Conservation (phyloP, 345 rosid genomes). For the Raphanus sativus region DNA sequence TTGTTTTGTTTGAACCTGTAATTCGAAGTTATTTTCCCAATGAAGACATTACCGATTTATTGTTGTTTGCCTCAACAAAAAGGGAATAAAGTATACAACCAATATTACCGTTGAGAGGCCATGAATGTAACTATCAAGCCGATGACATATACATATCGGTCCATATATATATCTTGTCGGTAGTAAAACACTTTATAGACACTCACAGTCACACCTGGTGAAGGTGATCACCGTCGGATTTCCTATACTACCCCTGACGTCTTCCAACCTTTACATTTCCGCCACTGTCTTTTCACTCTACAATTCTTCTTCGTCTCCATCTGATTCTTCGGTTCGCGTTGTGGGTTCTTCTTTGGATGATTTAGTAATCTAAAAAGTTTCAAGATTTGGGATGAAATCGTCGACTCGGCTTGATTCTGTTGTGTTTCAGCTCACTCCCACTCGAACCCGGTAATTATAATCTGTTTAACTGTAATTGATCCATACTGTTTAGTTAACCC, state of each 20-base stretch:
- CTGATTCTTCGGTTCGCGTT: neutral
- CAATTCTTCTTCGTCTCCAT: neutral
- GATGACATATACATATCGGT: too few species aligned
- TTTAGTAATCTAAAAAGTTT: constrained; percentile 26
- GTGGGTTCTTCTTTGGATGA: constrained; percentile 17
- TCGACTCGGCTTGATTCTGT: constrained; percentile 83
- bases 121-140: constrained; percentile 15
- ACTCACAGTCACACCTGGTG: neutral
- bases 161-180: constrained; percentile 15
- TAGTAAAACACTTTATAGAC: neutral
- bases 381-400: constrained; percentile 64
- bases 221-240: neutral
- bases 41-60: too few species aligned
- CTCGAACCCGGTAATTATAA: constrained; percentile 74
- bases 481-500: neutral
- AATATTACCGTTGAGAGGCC: constrained; percentile 21
- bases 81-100: too few species aligned
- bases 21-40: too few species aligned
- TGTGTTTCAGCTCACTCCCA: constrained; percentile 95
- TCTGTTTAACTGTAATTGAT: neutral
- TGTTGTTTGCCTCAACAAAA: too few species aligned
- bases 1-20: too few species aligned
- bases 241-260: constrained; percentile 5
- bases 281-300: constrained; percentile 10
- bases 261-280: neutral